Evolutionary conservation across 306 rosid species (phyloP).

Genomic region (Dryas drummondii): DNA sequence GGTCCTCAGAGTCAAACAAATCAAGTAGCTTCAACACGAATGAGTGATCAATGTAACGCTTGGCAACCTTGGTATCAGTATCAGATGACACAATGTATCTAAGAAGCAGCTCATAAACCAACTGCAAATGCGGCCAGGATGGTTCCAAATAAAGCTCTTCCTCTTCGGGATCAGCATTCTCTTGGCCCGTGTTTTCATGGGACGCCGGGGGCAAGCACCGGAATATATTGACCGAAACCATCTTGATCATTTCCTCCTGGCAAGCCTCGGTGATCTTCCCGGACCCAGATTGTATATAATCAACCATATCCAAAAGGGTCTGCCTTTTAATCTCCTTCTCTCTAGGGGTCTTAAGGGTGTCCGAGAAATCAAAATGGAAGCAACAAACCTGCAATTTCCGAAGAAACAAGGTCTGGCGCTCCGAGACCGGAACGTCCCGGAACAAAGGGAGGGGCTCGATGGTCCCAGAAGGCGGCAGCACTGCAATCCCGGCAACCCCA

Average conservation of each 20-base stretch:
- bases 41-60: constrained; percentile 87
- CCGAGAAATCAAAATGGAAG: constrained; percentile 66
- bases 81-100: constrained; percentile 91
- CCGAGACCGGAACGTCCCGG: constrained; percentile 64
- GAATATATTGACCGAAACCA: constrained; percentile 83
- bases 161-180: constrained; percentile 76
- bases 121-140: constrained; percentile 90
- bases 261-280: constrained; percentile 83
- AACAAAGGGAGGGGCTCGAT: constrained; percentile 71
- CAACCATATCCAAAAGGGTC: constrained; percentile 78
- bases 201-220: constrained; percentile 85
- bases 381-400: constrained; percentile 71
- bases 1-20: constrained; percentile 90
- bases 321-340: constrained; percentile 94
- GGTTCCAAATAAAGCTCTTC: constrained; percentile 87
- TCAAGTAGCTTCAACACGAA: constrained; percentile 84
- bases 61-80: constrained; percentile 87
- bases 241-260: constrained; percentile 86
- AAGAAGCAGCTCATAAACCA: constrained; percentile 82
- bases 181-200: constrained; percentile 85
- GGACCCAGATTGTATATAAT: constrained; percentile 82
- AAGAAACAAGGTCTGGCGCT: constrained; percentile 63
- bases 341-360: constrained; percentile 62
- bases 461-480: constrained; percentile 47
- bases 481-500: constrained; percentile 9